Evolutionary conservation across 768 basidiomycete species (phyloP).

Genomic region (Pisolithus albus): DNA sequence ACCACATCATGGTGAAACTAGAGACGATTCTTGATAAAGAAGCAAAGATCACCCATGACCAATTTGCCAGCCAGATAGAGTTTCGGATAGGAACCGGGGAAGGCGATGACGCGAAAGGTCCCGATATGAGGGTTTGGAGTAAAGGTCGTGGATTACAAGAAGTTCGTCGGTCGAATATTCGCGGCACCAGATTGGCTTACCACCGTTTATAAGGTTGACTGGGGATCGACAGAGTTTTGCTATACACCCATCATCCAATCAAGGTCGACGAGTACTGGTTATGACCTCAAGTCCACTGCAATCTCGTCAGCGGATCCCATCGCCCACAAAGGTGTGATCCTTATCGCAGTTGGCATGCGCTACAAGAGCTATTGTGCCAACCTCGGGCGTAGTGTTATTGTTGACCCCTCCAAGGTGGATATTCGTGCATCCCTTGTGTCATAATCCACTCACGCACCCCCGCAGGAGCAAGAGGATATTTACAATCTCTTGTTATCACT

Average conservation of each 20-base stretch:
- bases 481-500: constrained; percentile 74
- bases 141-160: constrained; percentile 68
- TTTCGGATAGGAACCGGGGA: constrained; percentile 73
- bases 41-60: constrained; percentile 84
- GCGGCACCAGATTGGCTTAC: constrained; percentile 4
- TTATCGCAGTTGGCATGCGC: constrained; percentile 81
- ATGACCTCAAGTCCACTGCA: constrained; percentile 83
- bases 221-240: constrained; percentile 85
- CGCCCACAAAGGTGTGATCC: constrained; percentile 80
- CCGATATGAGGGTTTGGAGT: constrained; percentile 91
- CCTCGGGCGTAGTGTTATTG: constrained; percentile 90
- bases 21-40: constrained; percentile 90
- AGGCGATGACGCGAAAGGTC: constrained; percentile 60
- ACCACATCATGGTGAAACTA: constrained; percentile 83
- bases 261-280: constrained; percentile 72
- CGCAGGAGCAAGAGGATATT: constrained; percentile 84
- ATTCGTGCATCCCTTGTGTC: background rate
- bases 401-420: constrained; percentile 81
- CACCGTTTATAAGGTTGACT: constrained; percentile 60
- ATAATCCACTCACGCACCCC: constrained; percentile 1
- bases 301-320: constrained; percentile 81
- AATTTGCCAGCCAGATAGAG: constrained; percentile 81
- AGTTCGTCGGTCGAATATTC: constrained; percentile 38
- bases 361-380: constrained; percentile 93
- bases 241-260: constrained; percentile 97